Evolutionary conservation across 2,329 filamentous ascomycete genomes (phyloP).

Genomic region (Paracorniculantispora psalliotae): DNA sequence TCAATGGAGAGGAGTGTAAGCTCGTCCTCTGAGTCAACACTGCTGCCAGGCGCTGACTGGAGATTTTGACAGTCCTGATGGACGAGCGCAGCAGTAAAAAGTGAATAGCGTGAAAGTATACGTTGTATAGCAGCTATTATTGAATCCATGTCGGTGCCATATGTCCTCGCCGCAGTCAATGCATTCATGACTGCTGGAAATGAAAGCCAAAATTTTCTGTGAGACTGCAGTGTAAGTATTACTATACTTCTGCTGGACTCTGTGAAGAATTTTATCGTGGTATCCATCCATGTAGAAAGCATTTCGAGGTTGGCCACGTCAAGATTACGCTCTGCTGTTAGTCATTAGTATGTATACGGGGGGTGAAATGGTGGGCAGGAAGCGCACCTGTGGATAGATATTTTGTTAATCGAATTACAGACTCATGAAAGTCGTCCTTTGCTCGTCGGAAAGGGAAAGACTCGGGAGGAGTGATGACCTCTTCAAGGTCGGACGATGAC

Average conservation of each 20-base stretch:
- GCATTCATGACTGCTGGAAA: not conserved
- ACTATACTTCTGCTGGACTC: slow-evolving; percentile 25
- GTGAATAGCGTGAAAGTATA: not conserved
- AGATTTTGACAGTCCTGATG: not conserved
- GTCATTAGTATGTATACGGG: not conserved
- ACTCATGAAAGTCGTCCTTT: slow-evolving; percentile 26
- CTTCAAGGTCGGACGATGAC: slow-evolving; percentile 3
- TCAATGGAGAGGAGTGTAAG: not conserved
- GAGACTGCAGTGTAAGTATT: not conserved
- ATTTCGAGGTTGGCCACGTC: slow-evolving; percentile 18
- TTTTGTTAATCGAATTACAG: slow-evolving; percentile 31
- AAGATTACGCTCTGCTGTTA: not conserved
- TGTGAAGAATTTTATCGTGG: slow-evolving; percentile 38
- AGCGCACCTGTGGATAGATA: slow-evolving; percentile 31
- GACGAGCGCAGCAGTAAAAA: slow-evolving; percentile 4
- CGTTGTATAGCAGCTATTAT: not conserved
- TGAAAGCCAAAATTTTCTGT: slow-evolving; percentile 2
- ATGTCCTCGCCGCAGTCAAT: not conserved
- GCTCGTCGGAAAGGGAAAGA: slow-evolving; percentile 42
- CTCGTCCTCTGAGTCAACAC: not conserved
- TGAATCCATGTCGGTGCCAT: not conserved
- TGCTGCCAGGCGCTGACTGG: not conserved
- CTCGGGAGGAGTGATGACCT: slow-evolving; percentile 4
- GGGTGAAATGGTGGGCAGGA: not conserved
- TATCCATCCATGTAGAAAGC: slow-evolving; percentile 39